Evolutionary conservation across 768 basidiomycete genomes (phyloP), one percentile per base, ranked within the genome.

Genomic region (Psilocybe cyanescens): DNA sequence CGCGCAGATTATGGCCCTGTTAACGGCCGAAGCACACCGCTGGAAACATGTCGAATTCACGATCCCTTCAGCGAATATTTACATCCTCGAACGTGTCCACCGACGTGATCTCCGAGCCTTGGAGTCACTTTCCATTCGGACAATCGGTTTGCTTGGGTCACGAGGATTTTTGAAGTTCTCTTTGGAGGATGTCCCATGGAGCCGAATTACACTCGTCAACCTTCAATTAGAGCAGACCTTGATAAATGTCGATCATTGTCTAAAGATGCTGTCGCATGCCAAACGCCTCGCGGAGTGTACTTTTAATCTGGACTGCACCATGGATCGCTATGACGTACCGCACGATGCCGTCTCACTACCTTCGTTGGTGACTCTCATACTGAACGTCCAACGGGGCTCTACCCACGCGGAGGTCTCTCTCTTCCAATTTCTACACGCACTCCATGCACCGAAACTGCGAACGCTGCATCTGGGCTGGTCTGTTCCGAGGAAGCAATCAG

Each of bases 381-480:
- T 81, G 54, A 71, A 63, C 19, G 67, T 79, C 19, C 76, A 78
- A 51, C 68, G 67, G 62, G 41, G 30, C 44, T 28, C 61, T 24
- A 55, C 57, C 44, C 61, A 65, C 30, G 39, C 72, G 17, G 70
- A 70, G 41, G 57, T 62, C 2, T 68, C 62, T 28, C 65, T 80
- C 31, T 59, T 72, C 5, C 54, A 57, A 11, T 80, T 81, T 64
- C 65, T 81, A 5, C 68, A 65, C 35, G 59, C 62, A 28, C 70
- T 80, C 33, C 67, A 70, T 4, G 59, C 76, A 37, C 67, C 73
- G 16, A 56, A 62, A 37, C 69, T 83, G 9, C 63, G 67, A 33
- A 69, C 71, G 12, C 68, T 81, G 49, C 60, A 63, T 46, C 58
- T 83, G 31, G 68, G 71, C 29, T 81, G 80, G 79, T 69, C 77